Percentiles rank a stretch among this genome's conserved stretches.
Conservation (phyloP, 2,329 filamentous ascomycete genomes). For the Trichoderma sp. region DNA sequence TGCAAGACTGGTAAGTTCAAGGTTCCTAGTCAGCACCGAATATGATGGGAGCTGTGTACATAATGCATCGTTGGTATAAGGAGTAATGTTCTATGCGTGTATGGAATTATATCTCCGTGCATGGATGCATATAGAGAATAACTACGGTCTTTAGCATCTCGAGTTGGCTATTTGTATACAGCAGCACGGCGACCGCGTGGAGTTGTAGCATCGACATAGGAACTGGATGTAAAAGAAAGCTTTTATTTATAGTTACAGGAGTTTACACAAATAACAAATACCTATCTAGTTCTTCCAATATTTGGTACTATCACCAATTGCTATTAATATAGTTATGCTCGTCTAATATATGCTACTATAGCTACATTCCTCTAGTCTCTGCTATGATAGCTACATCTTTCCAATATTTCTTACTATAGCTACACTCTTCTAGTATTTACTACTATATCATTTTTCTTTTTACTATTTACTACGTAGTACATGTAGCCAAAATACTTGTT, state of each 20-base stretch:
- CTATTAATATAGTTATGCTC: background rate
- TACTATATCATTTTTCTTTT: background rate
- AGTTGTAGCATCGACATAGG: background rate
- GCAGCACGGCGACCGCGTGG: too few species aligned
- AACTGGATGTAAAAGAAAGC: background rate
- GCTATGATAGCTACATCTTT: background rate
- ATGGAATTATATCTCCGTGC: background rate
- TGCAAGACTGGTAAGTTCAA: background rate
- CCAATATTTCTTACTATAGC: background rate
- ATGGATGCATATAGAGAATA: background rate
- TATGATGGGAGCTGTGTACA: background rate
- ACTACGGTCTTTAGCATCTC: background rate
- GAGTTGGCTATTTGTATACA: too few species aligned
- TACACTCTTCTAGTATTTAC: background rate
- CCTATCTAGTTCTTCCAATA: background rate
- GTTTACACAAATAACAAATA: background rate
- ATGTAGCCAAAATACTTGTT: background rate
- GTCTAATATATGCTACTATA: background rate
- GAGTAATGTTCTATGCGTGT: background rate
- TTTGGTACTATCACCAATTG: background rate
- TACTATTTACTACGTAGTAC: background rate
- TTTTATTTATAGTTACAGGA: background rate
- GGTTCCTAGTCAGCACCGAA: background rate
- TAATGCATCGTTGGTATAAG: background rate
- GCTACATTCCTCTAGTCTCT: background rate